Conservation (phyloP, 192 early-diverging fungal genomes). For the Backusella tuberculispora region DNA sequence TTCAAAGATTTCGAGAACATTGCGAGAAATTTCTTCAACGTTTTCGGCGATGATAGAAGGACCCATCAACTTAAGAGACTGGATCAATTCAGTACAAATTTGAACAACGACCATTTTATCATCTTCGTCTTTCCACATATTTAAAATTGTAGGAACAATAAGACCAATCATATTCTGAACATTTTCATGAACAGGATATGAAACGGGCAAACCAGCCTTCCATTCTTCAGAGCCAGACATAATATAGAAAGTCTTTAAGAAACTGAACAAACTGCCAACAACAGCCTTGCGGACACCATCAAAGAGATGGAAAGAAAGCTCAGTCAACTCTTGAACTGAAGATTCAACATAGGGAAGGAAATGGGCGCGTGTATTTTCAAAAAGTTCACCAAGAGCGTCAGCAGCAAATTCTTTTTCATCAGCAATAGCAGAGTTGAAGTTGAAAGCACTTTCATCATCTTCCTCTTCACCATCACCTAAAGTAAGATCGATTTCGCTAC, state of each 20-base stretch:
- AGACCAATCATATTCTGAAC: slow-evolving; percentile 70
- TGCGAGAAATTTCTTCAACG: slow-evolving; percentile 39
- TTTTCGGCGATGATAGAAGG: slow-evolving; percentile 66
- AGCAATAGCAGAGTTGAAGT: slow-evolving; percentile 78
- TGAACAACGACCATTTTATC: slow-evolving; percentile 84
- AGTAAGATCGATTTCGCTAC: slow-evolving; percentile 45
- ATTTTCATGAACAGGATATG: slow-evolving; percentile 75
- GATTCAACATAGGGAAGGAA: slow-evolving; percentile 88
- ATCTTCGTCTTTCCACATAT: slow-evolving; percentile 82
- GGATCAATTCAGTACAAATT: slow-evolving; percentile 72
- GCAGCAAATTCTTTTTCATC: slow-evolving; percentile 94
- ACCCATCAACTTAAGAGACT: slow-evolving; percentile 73
- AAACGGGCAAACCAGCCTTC: slow-evolving; percentile 74
- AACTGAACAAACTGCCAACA: slow-evolving; percentile 70
- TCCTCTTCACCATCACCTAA: slow-evolving; percentile 53
- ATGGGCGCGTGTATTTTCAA: slow-evolving; percentile 68
- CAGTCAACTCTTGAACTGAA: slow-evolving; percentile 65
- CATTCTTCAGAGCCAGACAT: slow-evolving; percentile 71
- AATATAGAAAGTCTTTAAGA: slow-evolving; percentile 77
- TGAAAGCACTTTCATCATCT: slow-evolving; percentile 59
- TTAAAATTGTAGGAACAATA: slow-evolving; percentile 71
- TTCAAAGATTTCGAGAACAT: slow-evolving; percentile 64
- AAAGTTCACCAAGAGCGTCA: slow-evolving; percentile 87
- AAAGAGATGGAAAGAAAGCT: slow-evolving; percentile 76
- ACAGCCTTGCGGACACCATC: slow-evolving; percentile 85